Base-by-base conservation (phyloP, 257 asterid genomes). In the Leptodermis oblonga region DNA sequence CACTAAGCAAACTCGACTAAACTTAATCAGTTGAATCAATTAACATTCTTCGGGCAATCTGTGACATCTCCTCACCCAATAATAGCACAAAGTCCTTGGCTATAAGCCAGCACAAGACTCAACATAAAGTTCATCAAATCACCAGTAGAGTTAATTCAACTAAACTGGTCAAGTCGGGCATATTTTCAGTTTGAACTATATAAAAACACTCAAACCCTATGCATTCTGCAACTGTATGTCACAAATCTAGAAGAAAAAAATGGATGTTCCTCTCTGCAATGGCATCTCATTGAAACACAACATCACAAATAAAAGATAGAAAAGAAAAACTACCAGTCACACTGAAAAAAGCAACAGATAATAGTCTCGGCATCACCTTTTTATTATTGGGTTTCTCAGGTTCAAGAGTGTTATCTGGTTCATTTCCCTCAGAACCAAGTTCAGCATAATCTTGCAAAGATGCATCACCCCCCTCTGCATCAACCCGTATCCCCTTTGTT, bases 381-480 rank as follows among this genome's bases (percentile, higher is more conserved):
- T 86, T 90, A 76, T 52, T 79, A 74, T 83, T 81, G 63, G 95
- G 73, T 71, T 87, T 89, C 22, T 86, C 95, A 0, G 74, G 75
- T 34, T 88, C 96, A 55, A 75, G 82, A 61, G 82, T 45, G 31
- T 26, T 86, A 68, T 83, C 92, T 8, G 42, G 42, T 23, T 86
- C 98, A 73, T 78, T 85, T 69, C 67, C 87, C 70, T 62, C 83
- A 53, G 76, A 69, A 58, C 70, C 95, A 41, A 82, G 59, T 53
- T 81, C 82, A 20, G 86, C 37, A 34, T 87, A 73, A 80, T 93
- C 96, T 87, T 90, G 96, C 74, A 90, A 82, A 78, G 86, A 80
- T 63, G 91, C 97, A 80, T 80, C 87, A n/a, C 99, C 99, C 36
- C 90, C 99, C 33, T 86, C n/a, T n/a, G n/a, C 96, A 84, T 84